Percentiles rank a stretch among this genome's conserved stretches.
Conservation (phyloP, 768 basidiomycete species). For the Candolleomyces eurysporus region DNA sequence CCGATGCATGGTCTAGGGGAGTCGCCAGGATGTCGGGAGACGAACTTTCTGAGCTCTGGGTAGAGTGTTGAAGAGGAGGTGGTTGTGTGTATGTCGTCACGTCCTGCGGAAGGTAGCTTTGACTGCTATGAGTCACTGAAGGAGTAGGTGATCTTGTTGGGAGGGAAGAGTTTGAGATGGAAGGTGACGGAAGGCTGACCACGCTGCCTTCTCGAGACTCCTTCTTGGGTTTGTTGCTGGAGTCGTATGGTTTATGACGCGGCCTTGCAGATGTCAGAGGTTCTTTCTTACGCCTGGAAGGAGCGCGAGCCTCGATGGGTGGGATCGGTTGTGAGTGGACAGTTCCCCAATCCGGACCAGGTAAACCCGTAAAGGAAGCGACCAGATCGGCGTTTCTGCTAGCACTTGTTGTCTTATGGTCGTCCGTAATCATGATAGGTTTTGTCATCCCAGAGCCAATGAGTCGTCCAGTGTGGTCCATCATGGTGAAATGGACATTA, state of each 20-base stretch:
- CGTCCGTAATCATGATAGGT: constrained; percentile 98
- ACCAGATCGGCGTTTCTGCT: constrained; percentile 31
- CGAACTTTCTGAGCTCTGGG: constrained; percentile 45
- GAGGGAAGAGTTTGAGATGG: constrained; percentile 36
- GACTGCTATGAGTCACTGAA: constrained; percentile 26
- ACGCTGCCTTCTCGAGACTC: constrained; percentile 55
- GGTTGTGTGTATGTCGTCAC: constrained; percentile 24
- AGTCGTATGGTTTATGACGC: constrained; percentile 72
- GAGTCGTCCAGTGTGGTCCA: constrained; percentile 73
- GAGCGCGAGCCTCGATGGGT: constrained; percentile 33
- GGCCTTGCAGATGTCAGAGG: constrained; percentile 39
- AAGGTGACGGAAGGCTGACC: constrained; percentile 44
- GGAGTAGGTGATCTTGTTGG: constrained; percentile 50
- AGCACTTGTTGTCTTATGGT: constrained; percentile 80
- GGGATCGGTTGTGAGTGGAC: constrained; percentile 9
- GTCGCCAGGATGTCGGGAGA: constrained; percentile 45
- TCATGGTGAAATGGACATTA: constrained; percentile 83
- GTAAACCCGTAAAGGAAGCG: constrained; percentile 32
- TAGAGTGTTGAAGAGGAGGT: constrained; percentile 35
- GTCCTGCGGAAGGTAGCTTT: constrained; percentile 26
- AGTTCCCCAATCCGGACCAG: constrained; percentile 47
- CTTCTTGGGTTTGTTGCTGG: constrained; percentile 41
- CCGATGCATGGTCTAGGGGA: constrained; percentile 40
- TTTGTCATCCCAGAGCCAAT: constrained; percentile 81
- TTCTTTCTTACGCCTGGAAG: constrained; percentile 53